Percentiles rank a stretch among this genome's conserved stretches.
phyloP scores from a whole-genome alignment of 768 basidiomycete genomes.

The Russula emetica region DNA sequence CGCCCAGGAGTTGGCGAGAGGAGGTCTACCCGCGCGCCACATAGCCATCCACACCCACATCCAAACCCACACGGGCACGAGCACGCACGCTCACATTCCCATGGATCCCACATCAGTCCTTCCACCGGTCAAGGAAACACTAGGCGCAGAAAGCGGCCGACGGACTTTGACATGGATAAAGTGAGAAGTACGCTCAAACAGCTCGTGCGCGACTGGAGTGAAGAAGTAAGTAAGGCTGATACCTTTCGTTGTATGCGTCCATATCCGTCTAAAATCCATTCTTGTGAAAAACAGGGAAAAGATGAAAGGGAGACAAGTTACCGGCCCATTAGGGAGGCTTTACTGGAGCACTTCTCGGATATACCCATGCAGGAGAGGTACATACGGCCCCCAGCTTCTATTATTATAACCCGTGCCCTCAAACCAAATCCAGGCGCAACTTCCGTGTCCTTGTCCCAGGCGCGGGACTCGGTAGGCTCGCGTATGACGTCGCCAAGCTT shows the following conservation, averaged over 20 bases:
- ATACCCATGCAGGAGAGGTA: conserved; percentile 54
- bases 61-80: conserved; percentile 29
- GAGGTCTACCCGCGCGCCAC: conserved; percentile 18
- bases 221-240: conserved; percentile 51
- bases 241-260: neutral
- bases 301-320: conserved; percentile 77
- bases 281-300: conserved; percentile 50
- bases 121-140: conserved; percentile 23
- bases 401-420: neutral
- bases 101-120: conserved; percentile 30
- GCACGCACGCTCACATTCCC: conserved; percentile 37
- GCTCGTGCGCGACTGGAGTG: conserved; percentile 91
- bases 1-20: conserved; percentile 2
- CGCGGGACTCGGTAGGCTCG: conserved; percentile 81
- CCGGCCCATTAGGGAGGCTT: conserved; percentile 71
- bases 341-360: conserved; percentile 59
- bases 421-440: conserved; percentile 39
- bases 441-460: conserved; percentile 85
- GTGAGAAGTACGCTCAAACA: conserved; percentile 88
- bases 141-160: conserved; percentile 43
- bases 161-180: conserved; percentile 84
- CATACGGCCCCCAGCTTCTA: neutral
- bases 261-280: neutral
- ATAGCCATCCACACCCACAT: conserved; percentile 28
- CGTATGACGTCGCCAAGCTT: conserved; percentile 79